A percentile compares a stretch with the other conserved stretches of the same genome.
These are phyloP conservation scores for Aureobasidium sp. DNA, from an alignment of 2,329 filamentous ascomycete genomes.

Conservation along the genomic window DNA sequence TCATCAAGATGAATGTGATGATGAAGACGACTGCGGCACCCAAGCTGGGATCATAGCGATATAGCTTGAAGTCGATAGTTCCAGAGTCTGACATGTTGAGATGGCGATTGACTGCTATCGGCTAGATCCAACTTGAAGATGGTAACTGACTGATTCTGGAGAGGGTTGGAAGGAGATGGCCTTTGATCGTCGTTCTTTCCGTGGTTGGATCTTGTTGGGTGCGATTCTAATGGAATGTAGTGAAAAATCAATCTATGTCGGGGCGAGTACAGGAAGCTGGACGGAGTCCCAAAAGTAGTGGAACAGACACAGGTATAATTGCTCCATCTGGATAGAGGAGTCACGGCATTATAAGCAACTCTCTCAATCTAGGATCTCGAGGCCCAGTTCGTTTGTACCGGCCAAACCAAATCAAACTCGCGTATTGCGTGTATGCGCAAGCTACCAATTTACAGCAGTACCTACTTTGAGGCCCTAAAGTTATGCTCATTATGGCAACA, in stretches of 20 bases:
- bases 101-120: too few relatives aligned
- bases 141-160: too few relatives aligned
- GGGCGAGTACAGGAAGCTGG: not conserved
- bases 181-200: not conserved
- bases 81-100: not conserved
- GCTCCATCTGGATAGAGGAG: not conserved
- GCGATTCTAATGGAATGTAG: not conserved
- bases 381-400: not conserved
- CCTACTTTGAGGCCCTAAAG: not conserved
- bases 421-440: too few relatives aligned
- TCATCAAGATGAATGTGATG: slow-evolving; percentile 23
- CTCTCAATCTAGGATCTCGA: not conserved
- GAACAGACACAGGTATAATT: too few relatives aligned
- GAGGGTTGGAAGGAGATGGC: too few relatives aligned
- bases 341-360: not conserved
- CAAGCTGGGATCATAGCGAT: slow-evolving; percentile 22
- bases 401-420: not conserved
- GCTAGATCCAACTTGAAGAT: too few relatives aligned
- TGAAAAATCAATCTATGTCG: too few relatives aligned
- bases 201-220: not conserved
- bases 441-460: too few relatives aligned
- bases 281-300: too few relatives aligned
- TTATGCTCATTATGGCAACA: not conserved
- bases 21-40: slow-evolving; percentile 25
- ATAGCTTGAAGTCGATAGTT: slow-evolving; percentile 18